Base-by-base conservation (phyloP, 2,329 filamentous ascomycete genomes). In the Botrytis aclada region DNA sequence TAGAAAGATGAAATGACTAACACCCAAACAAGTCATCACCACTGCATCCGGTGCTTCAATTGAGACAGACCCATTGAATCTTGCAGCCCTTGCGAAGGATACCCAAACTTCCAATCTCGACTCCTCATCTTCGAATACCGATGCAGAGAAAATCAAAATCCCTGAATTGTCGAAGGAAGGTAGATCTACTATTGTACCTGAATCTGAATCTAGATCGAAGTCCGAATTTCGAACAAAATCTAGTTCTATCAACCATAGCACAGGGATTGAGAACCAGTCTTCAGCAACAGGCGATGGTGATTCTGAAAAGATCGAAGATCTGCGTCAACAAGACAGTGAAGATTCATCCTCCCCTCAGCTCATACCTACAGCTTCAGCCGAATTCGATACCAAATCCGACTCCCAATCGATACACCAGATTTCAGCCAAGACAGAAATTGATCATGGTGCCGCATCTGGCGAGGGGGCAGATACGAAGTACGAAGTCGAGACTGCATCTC, bases 51-150 rank as follows among this genome's bases (percentile, higher is more conserved):
- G n/a, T 18, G 25, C 8, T 62, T 62, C 25, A n/a, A 41, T 18
- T 3, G 37, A 16, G 14, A 7, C 4, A 0, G 0, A 4, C 34
- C 25, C 5, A 1, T 61, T 2, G 12, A 29, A 29, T n/a, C 20
- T 16, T 37, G 60, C 14, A 62, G 34, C 37, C 14, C 14, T 16
- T 12, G 12, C 6, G 10, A 62, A 62, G 10, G 9, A 34, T 18
- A 4, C 60, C 3, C 22, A 14, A 62, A 29, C 6, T 16, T 41
- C 22, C 16, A 6, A 18, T 39, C 14, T 5, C 7, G 6, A 18
- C 16, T 1, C 34, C 7, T 29, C 37, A 62, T n/a, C 37, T 2
- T 62, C 37, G 16, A 20, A 2, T 25, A 20, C 16, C 6, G 14
- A 62, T 41, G 14, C 37, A n/a, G 25, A 62, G 16, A 41, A 29